phyloP scores from a whole-genome alignment of 2,329 filamentous ascomycete species.

The Fusarium globosum region DNA sequence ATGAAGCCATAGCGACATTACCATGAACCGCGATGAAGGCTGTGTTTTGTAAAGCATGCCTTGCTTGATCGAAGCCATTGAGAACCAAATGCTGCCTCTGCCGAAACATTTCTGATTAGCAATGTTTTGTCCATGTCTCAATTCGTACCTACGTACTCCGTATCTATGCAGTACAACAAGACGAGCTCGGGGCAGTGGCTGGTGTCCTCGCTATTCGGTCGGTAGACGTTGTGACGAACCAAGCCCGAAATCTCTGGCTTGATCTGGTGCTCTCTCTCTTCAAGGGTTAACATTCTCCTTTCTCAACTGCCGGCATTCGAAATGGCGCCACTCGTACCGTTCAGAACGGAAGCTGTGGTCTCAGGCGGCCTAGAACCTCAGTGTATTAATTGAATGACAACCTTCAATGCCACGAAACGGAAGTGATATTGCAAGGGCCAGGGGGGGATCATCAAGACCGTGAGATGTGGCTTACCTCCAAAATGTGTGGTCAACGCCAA shows the following conservation, averaged over 20 bases:
- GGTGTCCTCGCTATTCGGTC: constrained; percentile 2
- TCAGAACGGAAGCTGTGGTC: constrained; percentile 15
- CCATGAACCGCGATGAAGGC: constrained; percentile 37
- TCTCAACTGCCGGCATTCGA: constrained; percentile 32
- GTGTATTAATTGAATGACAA: constrained; percentile 5
- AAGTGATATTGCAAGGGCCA: constrained; percentile 13
- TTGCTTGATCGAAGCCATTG: neutral
- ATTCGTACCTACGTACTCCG: neutral
- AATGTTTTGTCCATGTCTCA: neutral
- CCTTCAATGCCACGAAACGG: constrained; percentile 21
- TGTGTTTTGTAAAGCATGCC: constrained; percentile 15
- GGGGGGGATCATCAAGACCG: constrained; percentile 4
- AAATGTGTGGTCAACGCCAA: constrained; percentile 37
- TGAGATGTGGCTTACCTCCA: constrained; percentile 27
- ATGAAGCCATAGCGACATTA: constrained; percentile 10
- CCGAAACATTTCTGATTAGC: neutral
- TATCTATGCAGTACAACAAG: neutral
- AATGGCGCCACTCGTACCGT: constrained; percentile 19
- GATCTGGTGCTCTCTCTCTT: neutral
- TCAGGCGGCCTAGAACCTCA: constrained; percentile 25
- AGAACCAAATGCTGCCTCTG: neutral
- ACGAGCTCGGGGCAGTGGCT: neutral
- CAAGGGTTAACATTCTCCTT: neutral
- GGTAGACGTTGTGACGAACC: neutral
- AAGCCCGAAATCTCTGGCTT: neutral